Percentiles rank a stretch among this genome's conserved stretches.
phyloP scores from a whole-genome alignment of 73 alveolate genomes.

The Tetrahymena malaccensis region DNA sequence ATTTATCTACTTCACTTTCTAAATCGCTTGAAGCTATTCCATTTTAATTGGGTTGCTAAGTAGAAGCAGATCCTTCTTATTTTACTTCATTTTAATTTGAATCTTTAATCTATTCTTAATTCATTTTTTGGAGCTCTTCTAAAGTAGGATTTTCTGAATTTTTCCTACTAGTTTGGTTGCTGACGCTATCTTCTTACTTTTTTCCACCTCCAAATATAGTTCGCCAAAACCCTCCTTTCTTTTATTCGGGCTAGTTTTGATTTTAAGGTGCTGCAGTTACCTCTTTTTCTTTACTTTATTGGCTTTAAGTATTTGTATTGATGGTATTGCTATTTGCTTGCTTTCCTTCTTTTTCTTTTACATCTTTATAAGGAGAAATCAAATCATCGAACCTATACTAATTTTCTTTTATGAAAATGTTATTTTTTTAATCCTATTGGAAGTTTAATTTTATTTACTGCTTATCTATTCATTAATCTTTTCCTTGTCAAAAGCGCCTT shows the following conservation, averaged over 20 bases:
- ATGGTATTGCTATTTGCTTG: neutral
- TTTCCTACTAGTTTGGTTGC: neutral
- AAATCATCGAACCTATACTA: slow-evolving; percentile 10
- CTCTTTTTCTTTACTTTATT: neutral
- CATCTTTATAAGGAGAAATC: slow-evolving; percentile 10
- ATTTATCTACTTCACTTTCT: neutral
- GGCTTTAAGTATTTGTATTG: neutral
- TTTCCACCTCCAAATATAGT: slow-evolving; percentile 4
- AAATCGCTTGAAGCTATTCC: neutral
- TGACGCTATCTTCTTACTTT: slow-evolving; percentile 5
- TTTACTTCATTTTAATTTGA: neutral
- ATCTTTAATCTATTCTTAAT: neutral
- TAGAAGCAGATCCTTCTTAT: neutral
- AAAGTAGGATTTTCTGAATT: slow-evolving; percentile 16
- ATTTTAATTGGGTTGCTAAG: neutral
- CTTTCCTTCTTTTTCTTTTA: neutral
- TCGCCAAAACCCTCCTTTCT: neutral
- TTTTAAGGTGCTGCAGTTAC: neutral
- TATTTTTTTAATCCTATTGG: neutral
- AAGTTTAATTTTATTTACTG: neutral
- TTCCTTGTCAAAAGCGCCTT: neutral
- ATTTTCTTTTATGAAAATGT: neutral
- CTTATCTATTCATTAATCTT: neutral
- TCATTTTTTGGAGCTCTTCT: slow-evolving; percentile 18
- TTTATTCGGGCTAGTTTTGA: slow-evolving; percentile 3